Conservation (phyloP, 345 rosid genomes). For the Brassica cretica region DNA sequence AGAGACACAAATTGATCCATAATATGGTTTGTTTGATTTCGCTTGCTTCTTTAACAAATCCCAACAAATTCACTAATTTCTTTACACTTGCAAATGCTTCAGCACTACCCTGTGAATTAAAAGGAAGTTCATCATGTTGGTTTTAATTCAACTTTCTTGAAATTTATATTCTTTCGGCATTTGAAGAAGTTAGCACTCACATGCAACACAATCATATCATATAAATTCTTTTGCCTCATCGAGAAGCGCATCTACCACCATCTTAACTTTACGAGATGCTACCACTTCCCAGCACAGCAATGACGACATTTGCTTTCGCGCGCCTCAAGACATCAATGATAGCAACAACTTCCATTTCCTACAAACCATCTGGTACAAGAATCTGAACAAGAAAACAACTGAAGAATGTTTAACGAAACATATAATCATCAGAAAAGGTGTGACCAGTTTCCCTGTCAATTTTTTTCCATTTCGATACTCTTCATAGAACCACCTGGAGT, state of each 20-base stretch:
- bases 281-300: conserved; percentile 77
- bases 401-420: background rate
- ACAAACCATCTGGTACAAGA: conserved; percentile 11
- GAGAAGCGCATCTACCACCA: conserved; percentile 55
- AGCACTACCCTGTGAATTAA: conserved; percentile 71
- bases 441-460: too few species aligned
- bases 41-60: conserved; percentile 69
- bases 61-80: conserved; percentile 68
- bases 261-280: conserved; percentile 79
- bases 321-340: too few species aligned
- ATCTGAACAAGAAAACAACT: too few species aligned
- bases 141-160: background rate
- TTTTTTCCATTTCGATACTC: too few species aligned
- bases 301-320: conserved; percentile 69
- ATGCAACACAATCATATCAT: conserved; percentile 69
- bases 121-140: background rate
- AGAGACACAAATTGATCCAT: conserved; percentile 92
- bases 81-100: conserved; percentile 77
- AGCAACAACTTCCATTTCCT: too few species aligned
- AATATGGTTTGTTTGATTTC: conserved; percentile 65
- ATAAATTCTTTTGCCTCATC: too few species aligned
- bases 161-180: background rate
- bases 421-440: too few species aligned
- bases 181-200: conserved; percentile 44
- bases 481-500: too few species aligned